phyloP scores from a whole-genome alignment of 2,329 filamentous ascomycete genomes.

The Epichloe scottii region DNA sequence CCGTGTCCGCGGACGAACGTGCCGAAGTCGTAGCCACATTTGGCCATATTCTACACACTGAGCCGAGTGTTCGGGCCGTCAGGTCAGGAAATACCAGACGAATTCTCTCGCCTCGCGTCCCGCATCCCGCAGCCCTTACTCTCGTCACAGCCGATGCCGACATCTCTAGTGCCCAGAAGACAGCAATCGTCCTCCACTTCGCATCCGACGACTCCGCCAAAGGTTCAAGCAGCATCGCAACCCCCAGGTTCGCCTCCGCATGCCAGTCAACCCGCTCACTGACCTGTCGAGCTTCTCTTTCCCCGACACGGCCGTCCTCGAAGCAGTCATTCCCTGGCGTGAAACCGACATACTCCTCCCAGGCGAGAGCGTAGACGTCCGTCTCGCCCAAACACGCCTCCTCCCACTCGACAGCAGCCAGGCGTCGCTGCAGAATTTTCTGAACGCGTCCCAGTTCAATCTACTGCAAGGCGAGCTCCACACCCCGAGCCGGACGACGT shows the following conservation, averaged over 20 bases:
- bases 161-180: constrained; percentile 13
- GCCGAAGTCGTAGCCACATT: constrained; percentile 29
- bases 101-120: constrained; percentile 32
- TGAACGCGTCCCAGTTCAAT: constrained; percentile 32
- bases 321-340: constrained; percentile 17
- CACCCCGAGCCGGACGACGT: constrained; percentile 21
- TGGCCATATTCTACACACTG: constrained; percentile 35
- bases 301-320: constrained; percentile 18
- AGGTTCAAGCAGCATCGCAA: not conserved
- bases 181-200: constrained; percentile 34
- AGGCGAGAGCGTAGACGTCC: constrained; percentile 32
- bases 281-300: constrained; percentile 17
- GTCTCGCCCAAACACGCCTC: constrained; percentile 25
- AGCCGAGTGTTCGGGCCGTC: constrained; percentile 7
- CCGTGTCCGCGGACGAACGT: not conserved
- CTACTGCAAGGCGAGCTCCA: constrained; percentile 28
- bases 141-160: constrained; percentile 21
- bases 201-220: constrained; percentile 18
- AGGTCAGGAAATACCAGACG: constrained; percentile 13
- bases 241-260: constrained; percentile 16
- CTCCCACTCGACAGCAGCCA: constrained; percentile 26
- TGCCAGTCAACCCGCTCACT: constrained; percentile 18
- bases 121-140: constrained; percentile 34
- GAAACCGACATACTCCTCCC: constrained; percentile 34
- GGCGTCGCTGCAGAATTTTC: constrained; percentile 29